A percentile compares a stretch with the other conserved stretches of the same genome.
Conservation (phyloP, 768 basidiomycete species). For the Lactarius vividus region DNA sequence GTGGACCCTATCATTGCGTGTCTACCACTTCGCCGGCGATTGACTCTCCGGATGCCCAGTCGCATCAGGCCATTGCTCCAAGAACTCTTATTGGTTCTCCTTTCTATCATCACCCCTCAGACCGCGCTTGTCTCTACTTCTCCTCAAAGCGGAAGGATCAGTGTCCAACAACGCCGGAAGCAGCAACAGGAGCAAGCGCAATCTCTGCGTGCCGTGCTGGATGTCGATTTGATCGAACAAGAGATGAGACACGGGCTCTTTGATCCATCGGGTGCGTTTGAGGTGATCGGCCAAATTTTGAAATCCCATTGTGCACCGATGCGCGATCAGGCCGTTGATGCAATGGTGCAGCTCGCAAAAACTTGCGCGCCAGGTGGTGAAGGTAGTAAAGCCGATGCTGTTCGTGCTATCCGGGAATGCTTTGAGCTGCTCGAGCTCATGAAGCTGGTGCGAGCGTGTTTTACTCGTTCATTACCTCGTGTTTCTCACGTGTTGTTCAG, state of each 20-base stretch:
- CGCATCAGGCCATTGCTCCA: conserved; percentile 71
- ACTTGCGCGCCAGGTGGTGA: conserved; percentile 52
- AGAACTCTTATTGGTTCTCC: conserved; percentile 51
- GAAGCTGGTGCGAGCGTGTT: conserved; percentile 71
- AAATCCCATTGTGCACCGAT: conserved; percentile 94
- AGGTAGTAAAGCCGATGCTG: conserved; percentile 60
- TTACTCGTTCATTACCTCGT: conserved; percentile 19
- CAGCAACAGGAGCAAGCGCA: conserved; percentile 27
- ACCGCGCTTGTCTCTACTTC: conserved; percentile 42
- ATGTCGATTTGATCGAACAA: conserved; percentile 78
- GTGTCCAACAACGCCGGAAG: conserved; percentile 24
- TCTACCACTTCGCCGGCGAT: conserved; percentile 36
- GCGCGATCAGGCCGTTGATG: conserved; percentile 79
- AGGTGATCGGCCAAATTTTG: conserved; percentile 73
- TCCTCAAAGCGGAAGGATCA: conserved; percentile 26
- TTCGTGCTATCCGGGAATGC: conserved; percentile 75
- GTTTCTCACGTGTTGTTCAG: conserved; percentile 42
- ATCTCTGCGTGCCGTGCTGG: conserved; percentile 43
- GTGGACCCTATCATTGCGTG: conserved; percentile 46
- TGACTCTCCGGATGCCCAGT: conserved; percentile 67
- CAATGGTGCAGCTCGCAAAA: conserved; percentile 72
- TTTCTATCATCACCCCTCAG: conserved; percentile 77
- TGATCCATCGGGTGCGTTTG: conserved; percentile 76
- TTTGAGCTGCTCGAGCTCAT: conserved; percentile 91
- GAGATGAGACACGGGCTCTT: conserved; percentile 76